Conservation (phyloP, 1,284 basidiomycete genomes). For the Puccinia polysora region DNA sequence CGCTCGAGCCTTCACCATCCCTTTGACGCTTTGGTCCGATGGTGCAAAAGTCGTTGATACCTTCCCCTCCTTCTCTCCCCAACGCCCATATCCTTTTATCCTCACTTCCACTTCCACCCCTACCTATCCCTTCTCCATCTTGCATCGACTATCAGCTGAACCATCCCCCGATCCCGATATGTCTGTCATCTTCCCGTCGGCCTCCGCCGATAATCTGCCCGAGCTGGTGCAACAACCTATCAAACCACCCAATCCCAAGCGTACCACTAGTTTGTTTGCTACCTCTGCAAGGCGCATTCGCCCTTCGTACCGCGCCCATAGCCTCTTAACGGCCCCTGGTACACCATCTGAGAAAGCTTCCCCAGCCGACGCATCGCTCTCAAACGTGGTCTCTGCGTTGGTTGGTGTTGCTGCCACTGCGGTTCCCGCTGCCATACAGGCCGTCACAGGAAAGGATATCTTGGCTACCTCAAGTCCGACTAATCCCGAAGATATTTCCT, state of each 20-base stretch:
- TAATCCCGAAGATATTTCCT: not conserved
- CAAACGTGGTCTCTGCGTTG: conserved; percentile 38
- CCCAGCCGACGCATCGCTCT: conserved; percentile 29
- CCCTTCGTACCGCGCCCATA: conserved; percentile 7
- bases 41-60: too few relatives aligned
- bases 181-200: conserved; percentile 8
- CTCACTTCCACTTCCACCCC: not conserved
- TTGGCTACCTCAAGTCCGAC: not conserved
- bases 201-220: conserved; percentile 1
- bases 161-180: not conserved
- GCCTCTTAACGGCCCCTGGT: conserved; percentile 19
- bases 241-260: not conserved
- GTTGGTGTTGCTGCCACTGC: conserved; percentile 36
- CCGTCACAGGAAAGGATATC: conserved; percentile 38
- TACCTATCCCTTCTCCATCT: not conserved
- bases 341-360: conserved; percentile 24
- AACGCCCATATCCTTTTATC: not conserved
- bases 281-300: not conserved
- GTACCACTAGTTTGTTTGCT: conserved; percentile 10
- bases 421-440: conserved; percentile 26
- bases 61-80: not conserved
- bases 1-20: not conserved
- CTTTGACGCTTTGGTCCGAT: not conserved
- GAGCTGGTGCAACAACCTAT: not conserved
- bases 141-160: conserved; percentile 3